Evolutionary conservation across 768 basidiomycete genomes (phyloP).

Genomic region (Calocera viscosa): DNA sequence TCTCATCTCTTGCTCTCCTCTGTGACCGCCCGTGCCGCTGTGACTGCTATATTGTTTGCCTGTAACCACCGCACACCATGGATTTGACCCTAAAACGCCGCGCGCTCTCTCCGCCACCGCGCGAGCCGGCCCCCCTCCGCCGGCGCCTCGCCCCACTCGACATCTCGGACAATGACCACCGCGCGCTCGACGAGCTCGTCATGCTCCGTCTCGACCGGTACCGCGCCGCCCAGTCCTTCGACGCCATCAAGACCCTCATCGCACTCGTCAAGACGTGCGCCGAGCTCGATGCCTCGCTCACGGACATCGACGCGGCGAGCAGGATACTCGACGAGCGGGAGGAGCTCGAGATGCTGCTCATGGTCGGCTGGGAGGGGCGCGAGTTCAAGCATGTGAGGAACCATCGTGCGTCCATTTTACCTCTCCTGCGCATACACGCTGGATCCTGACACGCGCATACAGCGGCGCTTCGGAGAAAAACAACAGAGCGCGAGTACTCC

Average conservation of each 20-base stretch:
- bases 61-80: neutral
- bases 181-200: constrained; percentile 1
- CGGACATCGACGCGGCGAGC: neutral
- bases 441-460: neutral
- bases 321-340: neutral
- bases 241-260: neutral
- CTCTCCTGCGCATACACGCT: neutral
- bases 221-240: neutral
- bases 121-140: neutral
- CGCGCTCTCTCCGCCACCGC: neutral
- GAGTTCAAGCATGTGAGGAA: constrained; percentile 2
- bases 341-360: constrained; percentile 2
- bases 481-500: neutral
- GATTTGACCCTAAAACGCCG: neutral
- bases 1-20: neutral
- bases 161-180: neutral
- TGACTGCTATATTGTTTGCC: neutral
- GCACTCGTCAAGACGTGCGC: neutral
- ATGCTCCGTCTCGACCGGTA: neutral
- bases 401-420: neutral
- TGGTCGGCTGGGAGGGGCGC: constrained; percentile 1
- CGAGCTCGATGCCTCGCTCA: neutral
- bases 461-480: neutral
- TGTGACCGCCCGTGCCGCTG: neutral
- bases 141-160: constrained; percentile 1